Conservation (phyloP, 2,329 filamentous ascomycete genomes). For the Helminthosporium solani region DNA sequence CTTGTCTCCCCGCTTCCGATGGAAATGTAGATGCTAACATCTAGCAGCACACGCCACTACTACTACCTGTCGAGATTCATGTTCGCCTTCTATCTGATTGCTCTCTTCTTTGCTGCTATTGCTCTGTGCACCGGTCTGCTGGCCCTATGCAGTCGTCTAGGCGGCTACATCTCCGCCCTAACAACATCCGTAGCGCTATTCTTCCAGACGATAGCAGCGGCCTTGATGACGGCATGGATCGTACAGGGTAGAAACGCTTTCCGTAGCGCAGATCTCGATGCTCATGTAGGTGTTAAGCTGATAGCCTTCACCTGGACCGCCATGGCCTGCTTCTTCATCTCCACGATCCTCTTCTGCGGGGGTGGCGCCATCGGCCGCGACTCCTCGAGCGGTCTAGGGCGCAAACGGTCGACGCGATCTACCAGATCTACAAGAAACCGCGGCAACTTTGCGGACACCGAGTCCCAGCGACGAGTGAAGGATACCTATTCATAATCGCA, state of each 20-base stretch:
- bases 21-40: background rate
- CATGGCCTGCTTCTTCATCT: conserved; percentile 65
- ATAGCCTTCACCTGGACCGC: conserved; percentile 79
- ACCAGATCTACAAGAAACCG: conserved; percentile 36
- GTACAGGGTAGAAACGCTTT: conserved; percentile 71
- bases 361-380: conserved; percentile 56
- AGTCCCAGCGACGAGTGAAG: conserved; percentile 64
- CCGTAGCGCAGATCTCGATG: conserved; percentile 54
- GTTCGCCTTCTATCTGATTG: conserved; percentile 87
- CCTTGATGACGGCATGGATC: conserved; percentile 75
- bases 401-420: conserved; percentile 48
- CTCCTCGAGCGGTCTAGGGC: conserved; percentile 39
- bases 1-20: background rate
- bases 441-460: conserved; percentile 57
- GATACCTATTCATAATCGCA: conserved; percentile 62
- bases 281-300: conserved; percentile 65
- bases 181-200: conserved; percentile 63
- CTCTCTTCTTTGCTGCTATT: conserved; percentile 72
- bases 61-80: conserved; percentile 89
- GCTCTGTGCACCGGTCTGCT: conserved; percentile 69
- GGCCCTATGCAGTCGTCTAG: conserved; percentile 70
- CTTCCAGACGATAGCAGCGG: conserved; percentile 66
- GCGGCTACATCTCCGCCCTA: conserved; percentile 65
- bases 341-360: conserved; percentile 66
- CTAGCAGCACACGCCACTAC: conserved; percentile 56